Conservation (phyloP, 2,329 filamentous ascomycete genomes). For the Gaeumannomyces sp. region DNA sequence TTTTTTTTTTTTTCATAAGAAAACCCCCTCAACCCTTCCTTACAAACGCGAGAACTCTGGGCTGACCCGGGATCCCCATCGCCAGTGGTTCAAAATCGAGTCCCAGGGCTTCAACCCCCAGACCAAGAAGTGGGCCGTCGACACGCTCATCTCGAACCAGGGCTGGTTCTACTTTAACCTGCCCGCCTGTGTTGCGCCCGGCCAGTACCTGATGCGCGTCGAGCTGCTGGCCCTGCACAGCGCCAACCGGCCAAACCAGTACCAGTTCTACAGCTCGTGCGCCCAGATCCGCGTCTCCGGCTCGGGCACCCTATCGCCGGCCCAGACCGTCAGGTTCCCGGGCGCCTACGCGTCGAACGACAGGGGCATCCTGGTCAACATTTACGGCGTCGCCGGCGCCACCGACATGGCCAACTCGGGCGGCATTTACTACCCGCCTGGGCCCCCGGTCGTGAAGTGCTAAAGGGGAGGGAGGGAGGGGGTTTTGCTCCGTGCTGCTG, state of each 20-base stretch:
- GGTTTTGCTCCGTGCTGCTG: too few species aligned
- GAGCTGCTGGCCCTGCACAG: constrained; percentile 15
- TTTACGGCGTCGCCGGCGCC: constrained; percentile 36
- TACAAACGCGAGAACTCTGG: neutral
- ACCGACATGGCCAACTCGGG: too few species aligned
- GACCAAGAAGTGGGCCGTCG: constrained; percentile 40
- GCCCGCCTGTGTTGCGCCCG: constrained; percentile 29
- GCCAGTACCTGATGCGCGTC: constrained; percentile 15
- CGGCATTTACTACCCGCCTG: too few species aligned
- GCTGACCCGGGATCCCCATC: constrained; percentile 17
- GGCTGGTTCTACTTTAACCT: constrained; percentile 37
- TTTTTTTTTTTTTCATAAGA: neutral
- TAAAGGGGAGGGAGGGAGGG: too few species aligned
- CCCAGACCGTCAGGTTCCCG: constrained; percentile 37
- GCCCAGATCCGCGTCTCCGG: constrained; percentile 33
- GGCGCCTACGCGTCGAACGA: constrained; percentile 37
- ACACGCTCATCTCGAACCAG: constrained; percentile 38
- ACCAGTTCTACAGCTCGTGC: constrained; percentile 15
- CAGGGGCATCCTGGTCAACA: constrained; percentile 40
- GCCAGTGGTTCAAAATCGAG: constrained; percentile 46
- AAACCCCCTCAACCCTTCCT: too few species aligned
- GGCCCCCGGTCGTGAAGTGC: too few species aligned
- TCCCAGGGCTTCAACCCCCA: constrained; percentile 39
- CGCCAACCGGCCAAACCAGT: constrained; percentile 11
- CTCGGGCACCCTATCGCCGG: constrained; percentile 28